Percentiles rank a stretch among this genome's conserved stretches.
These are phyloP conservation scores for Botryosphaeria dothidea DNA, from an alignment of 2,329 filamentous ascomycete genomes.

Conservation along the genomic window DNA sequence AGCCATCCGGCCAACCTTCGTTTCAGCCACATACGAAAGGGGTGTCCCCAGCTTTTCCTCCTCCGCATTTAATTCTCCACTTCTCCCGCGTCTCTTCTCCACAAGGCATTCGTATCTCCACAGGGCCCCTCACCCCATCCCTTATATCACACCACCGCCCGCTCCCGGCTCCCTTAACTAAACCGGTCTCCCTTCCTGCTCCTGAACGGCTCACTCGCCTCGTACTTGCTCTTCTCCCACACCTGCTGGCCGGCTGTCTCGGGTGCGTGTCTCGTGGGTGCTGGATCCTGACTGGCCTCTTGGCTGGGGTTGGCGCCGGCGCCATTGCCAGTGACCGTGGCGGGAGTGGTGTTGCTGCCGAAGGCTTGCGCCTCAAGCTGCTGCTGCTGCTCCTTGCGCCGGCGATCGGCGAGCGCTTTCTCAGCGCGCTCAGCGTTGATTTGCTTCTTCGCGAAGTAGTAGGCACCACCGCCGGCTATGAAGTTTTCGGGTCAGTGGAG, in stretches of 20 bases:
- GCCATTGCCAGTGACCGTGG: slow-evolving; percentile 38
- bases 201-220: slow-evolving; percentile 72
- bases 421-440: slow-evolving; percentile 89
- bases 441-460: slow-evolving; percentile 91
- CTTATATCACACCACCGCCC: background rate
- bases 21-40: background rate
- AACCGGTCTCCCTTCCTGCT: slow-evolving; percentile 87
- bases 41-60: background rate
- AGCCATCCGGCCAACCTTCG: background rate
- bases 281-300: slow-evolving; percentile 77
- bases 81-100: too few species aligned
- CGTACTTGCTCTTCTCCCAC: slow-evolving; percentile 85
- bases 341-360: background rate
- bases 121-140: background rate
- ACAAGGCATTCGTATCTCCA: background rate
- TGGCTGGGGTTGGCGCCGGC: slow-evolving; percentile 60
- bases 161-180: slow-evolving; percentile 27
- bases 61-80: background rate
- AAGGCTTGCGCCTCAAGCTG: slow-evolving; percentile 31
- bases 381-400: slow-evolving; percentile 33
- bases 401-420: slow-evolving; percentile 57
- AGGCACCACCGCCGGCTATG: slow-evolving; percentile 82
- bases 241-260: slow-evolving; percentile 67
- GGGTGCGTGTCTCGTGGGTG: slow-evolving; percentile 79
- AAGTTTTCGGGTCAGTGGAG: background rate